Base-by-base conservation (phyloP, 2,329 filamentous ascomycete species). In the Fusarium equiseti region DNA sequence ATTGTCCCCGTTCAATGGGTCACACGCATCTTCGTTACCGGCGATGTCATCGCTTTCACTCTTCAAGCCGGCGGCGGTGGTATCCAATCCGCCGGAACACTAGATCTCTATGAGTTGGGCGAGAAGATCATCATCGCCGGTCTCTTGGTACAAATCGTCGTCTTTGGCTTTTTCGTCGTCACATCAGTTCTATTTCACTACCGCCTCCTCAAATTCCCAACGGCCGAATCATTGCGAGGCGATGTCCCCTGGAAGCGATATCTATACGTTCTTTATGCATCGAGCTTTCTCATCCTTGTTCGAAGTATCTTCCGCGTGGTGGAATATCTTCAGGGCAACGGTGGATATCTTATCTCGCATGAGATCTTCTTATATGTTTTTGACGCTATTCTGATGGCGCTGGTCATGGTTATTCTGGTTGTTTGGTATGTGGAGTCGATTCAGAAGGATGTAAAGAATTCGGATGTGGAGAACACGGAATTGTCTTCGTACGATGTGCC, bases 91-190 rank as follows among this genome's bases (percentile, higher is more conserved):
- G 50, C 20, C 1, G 59, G 59, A 2, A 64, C 59, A 2, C 4
- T 64, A n/a, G 38, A 64, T 0, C 20, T 64, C 0, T 64, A 64
- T 13, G 13, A 64, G 2, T 6, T 64, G 6, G 62, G 62, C 2
- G 62, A 64, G 12, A 64, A 64, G 31, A 40, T 64, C 16, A 64
- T 64, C 2, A 24, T 64, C 6, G 62, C 62, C 0, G 62, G 62
- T 29, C 22, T 64, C 0, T 29, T 64, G 1, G 59, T 64, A 3
- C 62, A 64, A 8, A 64, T 64, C 0, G 50, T 64, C 0, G 15
- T 64, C 2, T 64, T 64, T 15, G 62, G 62, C 2, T 64, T 64
- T 7, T 64, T 64, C 15, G 62, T 64, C 3, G 7, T 64, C 4
- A 64, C 59, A 1, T 64, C 62, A 2, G 32, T 64, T 6, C 20